Evolutionary conservation across 1,284 basidiomycete genomes (phyloP).

Genomic region (Pterulicium gracile): DNA sequence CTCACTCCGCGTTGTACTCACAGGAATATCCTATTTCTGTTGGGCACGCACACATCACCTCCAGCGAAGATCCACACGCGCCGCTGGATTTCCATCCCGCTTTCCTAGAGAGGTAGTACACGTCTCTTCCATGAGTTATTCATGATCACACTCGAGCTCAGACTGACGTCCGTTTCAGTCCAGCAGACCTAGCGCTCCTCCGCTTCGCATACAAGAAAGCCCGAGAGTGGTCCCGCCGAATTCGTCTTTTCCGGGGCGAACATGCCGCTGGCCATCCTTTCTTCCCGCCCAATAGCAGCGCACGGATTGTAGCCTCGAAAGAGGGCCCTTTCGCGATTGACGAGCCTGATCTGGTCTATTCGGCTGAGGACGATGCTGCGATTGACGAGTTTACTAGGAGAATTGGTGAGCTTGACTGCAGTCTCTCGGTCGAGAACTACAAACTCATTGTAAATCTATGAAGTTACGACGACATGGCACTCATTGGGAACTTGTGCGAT

Average conservation of each 20-base stretch:
- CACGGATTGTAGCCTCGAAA: slow-evolving; percentile 17
- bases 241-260: slow-evolving; percentile 35
- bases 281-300: slow-evolving; percentile 26
- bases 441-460: not conserved
- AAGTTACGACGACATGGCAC: slow-evolving; percentile 25
- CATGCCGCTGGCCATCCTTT: slow-evolving; percentile 23
- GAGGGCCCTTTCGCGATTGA: slow-evolving; percentile 18
- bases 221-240: slow-evolving; percentile 34
- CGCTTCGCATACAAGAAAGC: slow-evolving; percentile 31
- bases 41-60: not conserved
- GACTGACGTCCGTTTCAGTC: slow-evolving; percentile 10
- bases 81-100: not conserved
- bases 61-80: not conserved
- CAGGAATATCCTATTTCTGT: not conserved
- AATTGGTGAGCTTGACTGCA: slow-evolving; percentile 13
- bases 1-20: not conserved
- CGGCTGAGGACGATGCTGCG: slow-evolving; percentile 27
- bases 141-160: not conserved
- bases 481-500: slow-evolving; percentile 41
- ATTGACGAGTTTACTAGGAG: slow-evolving; percentile 23
- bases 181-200: slow-evolving; percentile 25
- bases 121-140: not conserved
- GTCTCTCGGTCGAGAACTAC: not conserved
- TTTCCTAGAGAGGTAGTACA: not conserved
- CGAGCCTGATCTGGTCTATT: slow-evolving; percentile 27